Base-by-base conservation (phyloP, 352 stramenopile species). In the Phytophthora colocasiae region DNA sequence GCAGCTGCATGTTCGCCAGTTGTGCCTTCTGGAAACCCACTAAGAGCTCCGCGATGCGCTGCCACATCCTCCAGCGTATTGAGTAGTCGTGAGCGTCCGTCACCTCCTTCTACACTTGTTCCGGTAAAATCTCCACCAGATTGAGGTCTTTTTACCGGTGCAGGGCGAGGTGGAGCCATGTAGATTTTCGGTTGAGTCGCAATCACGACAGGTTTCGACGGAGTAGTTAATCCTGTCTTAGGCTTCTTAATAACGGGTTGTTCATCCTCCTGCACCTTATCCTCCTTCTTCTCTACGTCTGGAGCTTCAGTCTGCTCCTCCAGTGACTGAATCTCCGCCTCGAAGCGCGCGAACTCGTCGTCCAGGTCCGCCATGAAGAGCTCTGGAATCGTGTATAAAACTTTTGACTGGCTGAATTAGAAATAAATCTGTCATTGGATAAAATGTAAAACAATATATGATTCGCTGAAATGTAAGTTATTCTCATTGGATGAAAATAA, bases 301-400 rank as follows among this genome's bases (percentile, higher is more conserved):
- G 34, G 22, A 1, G 22, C 6, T 7, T 72, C n/a, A 1, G 44
- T 15, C 6, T 81, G 54, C 71, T 84, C 58, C 69, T 93, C 86
- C 19, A 96, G 72, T 39, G 84, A 86, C 72, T 88, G 76, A n/a
- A 96, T 72, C 53, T 96, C 87, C 15, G 84, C 87, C 65, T 93
- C 81, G 56, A 96, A 96, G 47, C 69, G 86, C 53, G 87, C 87
- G 54, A 96, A 89, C 73, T 92, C 85, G 52, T 92, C 86, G 60
- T 96, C 87, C 56, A 94, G 52, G 44, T 83, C 69, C 15, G 78
- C 66, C 85, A 93, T 93, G 31, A 34, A 11, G 31, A 14, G 7
- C 38, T 56, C 1, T 34, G 9, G 9, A 39, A 56, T 46, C 50
- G n/a, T 24, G 27, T 38, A 41, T 29, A n/a, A 45, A 10, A 11